A percentile compares a stretch with the other conserved stretches of the same genome.
Conservation (phyloP, 1,284 basidiomycete species). For the Exobasidium rhododendri region DNA sequence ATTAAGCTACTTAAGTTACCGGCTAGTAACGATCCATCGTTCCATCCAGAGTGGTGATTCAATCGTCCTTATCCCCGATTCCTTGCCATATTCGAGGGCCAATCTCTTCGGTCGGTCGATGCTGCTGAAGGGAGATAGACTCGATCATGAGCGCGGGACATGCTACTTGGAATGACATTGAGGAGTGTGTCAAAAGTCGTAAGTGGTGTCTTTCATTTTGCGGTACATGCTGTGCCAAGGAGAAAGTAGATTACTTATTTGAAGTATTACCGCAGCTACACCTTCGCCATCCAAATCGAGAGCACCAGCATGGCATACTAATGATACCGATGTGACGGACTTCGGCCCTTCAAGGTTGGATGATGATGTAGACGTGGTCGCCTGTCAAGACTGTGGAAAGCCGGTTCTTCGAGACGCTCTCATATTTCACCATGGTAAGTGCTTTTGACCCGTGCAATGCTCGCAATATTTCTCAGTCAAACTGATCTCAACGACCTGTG, state of each 20-base stretch:
- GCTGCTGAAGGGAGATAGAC: too few relatives aligned
- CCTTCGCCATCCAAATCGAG: background rate
- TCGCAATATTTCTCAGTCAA: background rate
- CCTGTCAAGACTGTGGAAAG: slow-evolving; percentile 39
- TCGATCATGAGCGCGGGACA: too few relatives aligned
- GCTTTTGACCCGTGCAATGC: background rate
- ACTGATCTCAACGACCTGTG: too few relatives aligned
- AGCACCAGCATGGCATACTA: slow-evolving; percentile 34
- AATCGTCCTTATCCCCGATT: too few relatives aligned
- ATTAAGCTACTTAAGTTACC: too few relatives aligned
- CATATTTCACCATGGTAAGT: slow-evolving; percentile 33
- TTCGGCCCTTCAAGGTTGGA: slow-evolving; percentile 46
- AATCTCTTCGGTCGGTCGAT: too few relatives aligned
- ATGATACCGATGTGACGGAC: slow-evolving; percentile 49
- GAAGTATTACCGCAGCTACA: background rate
- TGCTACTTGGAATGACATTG: background rate
- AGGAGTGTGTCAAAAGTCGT: background rate
- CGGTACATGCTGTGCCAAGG: too few relatives aligned
- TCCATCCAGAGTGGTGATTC: too few relatives aligned
- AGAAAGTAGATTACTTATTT: too few relatives aligned
- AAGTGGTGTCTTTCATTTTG: too few relatives aligned
- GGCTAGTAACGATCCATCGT: too few relatives aligned
- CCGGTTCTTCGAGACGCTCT: slow-evolving; percentile 38
- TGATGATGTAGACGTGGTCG: slow-evolving; percentile 43
- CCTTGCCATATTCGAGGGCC: too few relatives aligned